Evolutionary conservation across 2,329 filamentous ascomycete species (phyloP).

Genomic region (Nigrospora oryzae): DNA sequence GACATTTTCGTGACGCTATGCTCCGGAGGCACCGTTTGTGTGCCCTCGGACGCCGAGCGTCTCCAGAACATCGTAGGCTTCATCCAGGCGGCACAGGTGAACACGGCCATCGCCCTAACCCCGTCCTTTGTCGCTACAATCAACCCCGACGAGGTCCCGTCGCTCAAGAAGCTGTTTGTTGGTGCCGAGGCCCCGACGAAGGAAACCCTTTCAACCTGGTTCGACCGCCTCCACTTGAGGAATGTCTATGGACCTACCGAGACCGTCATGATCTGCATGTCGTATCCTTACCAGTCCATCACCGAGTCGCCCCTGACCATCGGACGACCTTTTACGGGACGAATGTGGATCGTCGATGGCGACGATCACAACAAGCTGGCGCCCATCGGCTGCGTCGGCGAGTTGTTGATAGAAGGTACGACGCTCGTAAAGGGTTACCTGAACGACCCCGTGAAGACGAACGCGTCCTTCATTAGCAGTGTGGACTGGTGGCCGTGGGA

Average conservation of each 20-base stretch:
- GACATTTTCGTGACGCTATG: background rate
- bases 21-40: conserved; percentile 3
- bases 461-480: conserved; percentile 19
- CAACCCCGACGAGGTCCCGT: background rate
- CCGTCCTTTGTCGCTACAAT: background rate
- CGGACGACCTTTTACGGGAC: too few relatives aligned
- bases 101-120: background rate
- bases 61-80: background rate
- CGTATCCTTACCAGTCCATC: too few relatives aligned
- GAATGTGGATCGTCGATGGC: conserved; percentile 7
- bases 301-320: too few relatives aligned
- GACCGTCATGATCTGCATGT: too few relatives aligned
- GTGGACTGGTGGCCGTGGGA: too few relatives aligned
- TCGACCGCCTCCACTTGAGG: background rate
- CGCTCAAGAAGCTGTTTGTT: background rate
- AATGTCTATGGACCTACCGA: conserved; percentile 6
- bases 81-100: background rate
- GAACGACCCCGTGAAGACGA: conserved; percentile 28
- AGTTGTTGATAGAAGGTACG: conserved; percentile 15
- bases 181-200: conserved; percentile 1
- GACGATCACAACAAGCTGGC: conserved; percentile 7
- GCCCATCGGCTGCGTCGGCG: conserved; percentile 9
- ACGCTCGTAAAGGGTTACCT: conserved; percentile 29
- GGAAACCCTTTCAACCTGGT: conserved; percentile 2
- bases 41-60: background rate